Conservation (phyloP, 2,329 filamentous ascomycete genomes). For the Pseudogymnoascus verrucosus region DNA sequence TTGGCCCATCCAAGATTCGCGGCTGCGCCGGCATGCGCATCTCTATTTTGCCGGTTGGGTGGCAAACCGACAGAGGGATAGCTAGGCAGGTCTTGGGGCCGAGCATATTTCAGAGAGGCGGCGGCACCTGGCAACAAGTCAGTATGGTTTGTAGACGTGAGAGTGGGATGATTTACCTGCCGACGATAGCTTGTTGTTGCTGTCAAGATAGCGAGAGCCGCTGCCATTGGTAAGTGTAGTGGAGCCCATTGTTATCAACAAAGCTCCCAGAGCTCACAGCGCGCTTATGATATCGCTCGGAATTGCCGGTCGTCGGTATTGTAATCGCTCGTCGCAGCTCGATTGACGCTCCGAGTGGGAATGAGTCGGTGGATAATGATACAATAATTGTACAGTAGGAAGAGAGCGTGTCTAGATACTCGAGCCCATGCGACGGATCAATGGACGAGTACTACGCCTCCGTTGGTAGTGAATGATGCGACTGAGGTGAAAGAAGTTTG, state of each 20-base stretch:
- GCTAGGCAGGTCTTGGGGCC: constrained; percentile 64
- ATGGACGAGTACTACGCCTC: not conserved
- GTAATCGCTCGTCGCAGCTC: not conserved
- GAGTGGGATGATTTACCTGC: constrained; percentile 37
- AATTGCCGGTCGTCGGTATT: not conserved
- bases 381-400: not conserved
- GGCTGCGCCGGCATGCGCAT: constrained; percentile 62
- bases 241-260: constrained; percentile 2
- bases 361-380: not conserved
- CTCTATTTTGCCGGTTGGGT: constrained; percentile 30
- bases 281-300: not conserved
- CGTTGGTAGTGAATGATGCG: not conserved
- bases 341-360: not conserved
- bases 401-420: not conserved
- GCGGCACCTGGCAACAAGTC: constrained; percentile 41
- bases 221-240: constrained; percentile 20
- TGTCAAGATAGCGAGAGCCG: constrained; percentile 33
- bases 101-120: constrained; percentile 61
- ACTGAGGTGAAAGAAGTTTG: not conserved
- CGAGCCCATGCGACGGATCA: not conserved
- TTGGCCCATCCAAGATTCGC: constrained; percentile 67
- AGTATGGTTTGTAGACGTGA: constrained; percentile 15
- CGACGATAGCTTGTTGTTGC: constrained; percentile 48
- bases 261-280: not conserved
- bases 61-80: constrained; percentile 59